Percentiles rank a stretch among this genome's conserved stretches.
phyloP scores from a whole-genome alignment of 208 protist species.

The Phytomonas francai region DNA sequence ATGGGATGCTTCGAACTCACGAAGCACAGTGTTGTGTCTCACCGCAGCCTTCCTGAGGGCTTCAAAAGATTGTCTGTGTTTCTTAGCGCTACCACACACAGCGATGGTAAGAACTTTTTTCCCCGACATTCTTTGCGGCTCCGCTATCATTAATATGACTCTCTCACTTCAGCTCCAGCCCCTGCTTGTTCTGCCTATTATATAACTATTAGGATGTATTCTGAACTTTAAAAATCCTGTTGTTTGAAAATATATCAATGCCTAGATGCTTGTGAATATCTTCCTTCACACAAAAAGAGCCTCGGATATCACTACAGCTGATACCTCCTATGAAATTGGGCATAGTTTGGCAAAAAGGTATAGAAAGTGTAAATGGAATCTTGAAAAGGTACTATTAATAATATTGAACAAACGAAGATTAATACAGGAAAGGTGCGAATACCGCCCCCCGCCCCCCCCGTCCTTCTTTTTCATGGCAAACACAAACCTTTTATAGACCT shows the following conservation, averaged over 20 bases:
- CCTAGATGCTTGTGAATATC: background rate
- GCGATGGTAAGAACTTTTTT: slow-evolving; percentile 27
- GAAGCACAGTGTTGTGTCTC: slow-evolving; percentile 18
- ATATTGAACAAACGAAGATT: background rate
- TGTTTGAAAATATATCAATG: background rate
- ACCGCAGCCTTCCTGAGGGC: slow-evolving; percentile 26
- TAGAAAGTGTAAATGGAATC: background rate
- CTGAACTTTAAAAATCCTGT: background rate
- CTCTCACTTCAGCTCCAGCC: background rate
- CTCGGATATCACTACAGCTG: background rate
- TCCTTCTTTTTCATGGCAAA: background rate
- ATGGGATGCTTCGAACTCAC: background rate
- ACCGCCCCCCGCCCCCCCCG: background rate
- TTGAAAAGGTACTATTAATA: background rate
- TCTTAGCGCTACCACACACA: slow-evolving; percentile 58
- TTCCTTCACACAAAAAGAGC: background rate
- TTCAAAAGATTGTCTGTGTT: slow-evolving; percentile 74
- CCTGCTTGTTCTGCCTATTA: background rate
- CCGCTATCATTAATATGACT: background rate
- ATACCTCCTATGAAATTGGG: background rate
- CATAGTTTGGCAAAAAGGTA: background rate
- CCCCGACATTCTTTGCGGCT: background rate
- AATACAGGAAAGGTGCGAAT: background rate
- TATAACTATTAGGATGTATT: background rate
- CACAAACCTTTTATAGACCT: background rate